These are phyloP conservation scores for Sicyos baderoa DNA, from an alignment of 306 rosid genomes.

Conservation along the genomic window DNA sequence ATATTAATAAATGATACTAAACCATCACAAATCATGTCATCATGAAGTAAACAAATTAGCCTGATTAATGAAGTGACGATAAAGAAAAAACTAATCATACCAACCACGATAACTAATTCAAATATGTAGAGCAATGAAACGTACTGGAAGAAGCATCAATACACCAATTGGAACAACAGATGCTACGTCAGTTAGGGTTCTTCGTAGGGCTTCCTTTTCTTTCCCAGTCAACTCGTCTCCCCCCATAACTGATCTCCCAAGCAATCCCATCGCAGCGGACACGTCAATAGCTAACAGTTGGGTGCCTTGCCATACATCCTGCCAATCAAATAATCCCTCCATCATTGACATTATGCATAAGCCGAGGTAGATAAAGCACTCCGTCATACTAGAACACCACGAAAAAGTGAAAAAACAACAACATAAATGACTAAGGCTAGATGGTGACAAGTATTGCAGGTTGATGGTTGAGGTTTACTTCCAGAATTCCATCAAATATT, in stretches of 20 bases:
- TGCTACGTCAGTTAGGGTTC: slow-evolving; percentile 90
- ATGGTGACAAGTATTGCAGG: background rate
- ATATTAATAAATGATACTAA: too few relatives aligned
- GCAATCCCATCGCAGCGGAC: slow-evolving; percentile 61
- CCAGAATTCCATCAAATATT: slow-evolving; percentile 3
- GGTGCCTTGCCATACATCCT: slow-evolving; percentile 99
- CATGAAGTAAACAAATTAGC: background rate
- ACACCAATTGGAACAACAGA: slow-evolving; percentile 90
- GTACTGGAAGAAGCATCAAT: slow-evolving; percentile 94
- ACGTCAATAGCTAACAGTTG: slow-evolving; percentile 85
- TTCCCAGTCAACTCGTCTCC: slow-evolving; percentile 89
- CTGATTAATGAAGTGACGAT: background rate
- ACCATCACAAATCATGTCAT: background rate
- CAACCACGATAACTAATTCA: background rate
- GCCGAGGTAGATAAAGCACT: background rate
- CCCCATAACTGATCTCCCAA: slow-evolving; percentile 52
- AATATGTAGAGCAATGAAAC: slow-evolving; percentile 16
- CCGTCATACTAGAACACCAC: background rate
- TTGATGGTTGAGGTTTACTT: slow-evolving; percentile 2
- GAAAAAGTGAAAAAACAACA: background rate
- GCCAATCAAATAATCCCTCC: slow-evolving; percentile 20
- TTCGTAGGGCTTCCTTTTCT: slow-evolving; percentile 68
- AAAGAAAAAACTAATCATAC: background rate
- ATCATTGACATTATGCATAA: background rate
- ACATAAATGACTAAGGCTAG: background rate